Evolutionary conservation across 164 flowering plant genomes (phyloP).

Genomic region (Chimonanthus praecox): DNA sequence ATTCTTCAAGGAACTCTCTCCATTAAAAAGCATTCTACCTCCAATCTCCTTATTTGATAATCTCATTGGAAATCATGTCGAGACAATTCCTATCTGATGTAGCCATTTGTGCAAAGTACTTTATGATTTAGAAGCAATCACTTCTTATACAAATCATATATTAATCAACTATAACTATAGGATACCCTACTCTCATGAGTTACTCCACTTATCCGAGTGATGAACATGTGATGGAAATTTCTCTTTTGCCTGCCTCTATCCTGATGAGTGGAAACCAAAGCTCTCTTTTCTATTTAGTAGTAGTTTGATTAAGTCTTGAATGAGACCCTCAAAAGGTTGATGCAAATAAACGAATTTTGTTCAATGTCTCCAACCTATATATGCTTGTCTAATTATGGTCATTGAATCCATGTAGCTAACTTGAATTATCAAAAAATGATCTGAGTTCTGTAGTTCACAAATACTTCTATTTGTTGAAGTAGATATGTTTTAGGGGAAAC

Average conservation of each 20-base stretch:
- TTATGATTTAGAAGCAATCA: background rate
- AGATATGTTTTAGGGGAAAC: no score
- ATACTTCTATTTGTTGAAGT: no score
- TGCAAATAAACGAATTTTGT: no score
- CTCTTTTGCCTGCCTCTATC: background rate
- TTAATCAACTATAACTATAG: background rate
- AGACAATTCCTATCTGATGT: background rate
- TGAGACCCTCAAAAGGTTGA: background rate
- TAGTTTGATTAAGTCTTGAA: background rate
- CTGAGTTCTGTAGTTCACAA: no score
- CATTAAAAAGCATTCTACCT: no score
- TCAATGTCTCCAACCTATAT: no score
- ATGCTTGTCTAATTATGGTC: no score
- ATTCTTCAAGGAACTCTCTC: no score
- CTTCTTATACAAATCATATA: background rate
- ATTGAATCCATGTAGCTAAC: no score
- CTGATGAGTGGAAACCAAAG: background rate
- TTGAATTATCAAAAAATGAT: no score
- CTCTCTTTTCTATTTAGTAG: background rate
- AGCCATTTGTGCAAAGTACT: constrained; percentile 1
- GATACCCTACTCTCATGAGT: background rate
- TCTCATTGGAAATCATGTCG: no score
- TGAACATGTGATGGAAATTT: background rate
- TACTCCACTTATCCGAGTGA: background rate
- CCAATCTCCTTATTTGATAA: no score